Evolutionary conservation across 2,329 filamentous ascomycete species (phyloP).

Genomic region (Monilinia fructigena): DNA sequence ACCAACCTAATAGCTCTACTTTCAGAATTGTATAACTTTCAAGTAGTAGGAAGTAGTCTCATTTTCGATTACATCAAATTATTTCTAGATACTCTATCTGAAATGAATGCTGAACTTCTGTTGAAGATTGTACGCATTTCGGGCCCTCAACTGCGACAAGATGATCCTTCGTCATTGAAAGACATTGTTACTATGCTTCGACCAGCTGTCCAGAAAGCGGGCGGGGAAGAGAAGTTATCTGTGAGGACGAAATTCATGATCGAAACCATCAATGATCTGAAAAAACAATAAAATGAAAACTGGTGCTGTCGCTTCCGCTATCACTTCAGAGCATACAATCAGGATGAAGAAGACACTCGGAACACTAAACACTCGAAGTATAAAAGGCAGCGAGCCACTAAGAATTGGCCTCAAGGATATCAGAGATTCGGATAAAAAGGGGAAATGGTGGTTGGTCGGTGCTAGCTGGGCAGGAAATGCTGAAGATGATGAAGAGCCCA

Average conservation of each 20-base stretch:
- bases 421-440: conserved; percentile 76
- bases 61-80: conserved; percentile 88
- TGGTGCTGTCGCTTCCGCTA: conserved; percentile 64
- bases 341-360: conserved; percentile 88
- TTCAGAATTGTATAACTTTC: conserved; percentile 87
- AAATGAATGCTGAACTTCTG: conserved; percentile 84
- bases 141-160: conserved; percentile 79
- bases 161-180: conserved; percentile 84
- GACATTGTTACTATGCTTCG: conserved; percentile 82
- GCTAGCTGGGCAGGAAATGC: conserved; percentile 72
- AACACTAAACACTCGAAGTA: conserved; percentile 64
- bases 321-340: conserved; percentile 77
- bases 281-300: conserved; percentile 92
- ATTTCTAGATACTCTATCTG: conserved; percentile 71
- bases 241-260: conserved; percentile 97
- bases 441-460: conserved; percentile 98
- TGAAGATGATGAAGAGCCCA: conserved; percentile 36
- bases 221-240: conserved; percentile 70
- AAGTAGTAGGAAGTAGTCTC: conserved; percentile 77
- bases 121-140: conserved; percentile 79
- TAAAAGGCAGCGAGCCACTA: conserved; percentile 77
- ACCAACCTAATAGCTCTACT: conserved; percentile 80
- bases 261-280: conserved; percentile 89
- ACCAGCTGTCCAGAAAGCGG: conserved; percentile 64
- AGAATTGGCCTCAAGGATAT: conserved; percentile 81